Evolutionary conservation across 768 basidiomycete genomes (phyloP).

Genomic region (Trametes meyenii): DNA sequence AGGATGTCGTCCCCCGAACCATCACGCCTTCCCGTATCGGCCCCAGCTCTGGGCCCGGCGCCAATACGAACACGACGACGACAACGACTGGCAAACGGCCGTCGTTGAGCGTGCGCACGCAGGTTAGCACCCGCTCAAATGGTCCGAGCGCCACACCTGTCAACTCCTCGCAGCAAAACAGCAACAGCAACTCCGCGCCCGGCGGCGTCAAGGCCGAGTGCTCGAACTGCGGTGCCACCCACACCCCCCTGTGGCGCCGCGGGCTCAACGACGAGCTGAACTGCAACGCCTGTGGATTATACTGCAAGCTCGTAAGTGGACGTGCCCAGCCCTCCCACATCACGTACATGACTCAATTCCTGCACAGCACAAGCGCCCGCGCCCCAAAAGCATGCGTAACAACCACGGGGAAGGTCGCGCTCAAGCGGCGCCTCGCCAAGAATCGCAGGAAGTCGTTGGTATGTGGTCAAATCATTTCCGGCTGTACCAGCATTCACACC

Average conservation of each 20-base stretch:
- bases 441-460: conserved; percentile 76
- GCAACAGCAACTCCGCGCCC: conserved; percentile 46
- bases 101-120: conserved; percentile 63
- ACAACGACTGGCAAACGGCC: conserved; percentile 46
- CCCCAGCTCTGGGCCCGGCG: conserved; percentile 53
- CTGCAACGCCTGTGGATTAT: conserved; percentile 87
- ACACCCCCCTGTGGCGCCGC: conserved; percentile 85
- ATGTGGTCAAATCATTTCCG: conserved; percentile 33
- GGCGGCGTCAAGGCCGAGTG: conserved; percentile 80
- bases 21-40: conserved; percentile 62
- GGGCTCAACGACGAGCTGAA: conserved; percentile 88
- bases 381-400: conserved; percentile 86
- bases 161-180: conserved; percentile 35
- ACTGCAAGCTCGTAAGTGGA: conserved; percentile 69
- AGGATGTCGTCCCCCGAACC: conserved; percentile 51
- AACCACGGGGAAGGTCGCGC: conserved; percentile 72
- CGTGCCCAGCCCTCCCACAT: conserved; percentile 3
- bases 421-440: conserved; percentile 64
- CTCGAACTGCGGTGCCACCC: conserved; percentile 86
- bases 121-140: conserved; percentile 52
- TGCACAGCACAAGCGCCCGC: conserved; percentile 79
- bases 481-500: conserved; percentile 26
- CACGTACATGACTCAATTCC: conserved; percentile 6
- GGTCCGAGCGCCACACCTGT: conserved; percentile 70
- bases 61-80: conserved; percentile 35